These are phyloP conservation scores for Alloteropsis semialata DNA, from an alignment of 176 grass and related monocot species.

Conservation along the genomic window DNA sequence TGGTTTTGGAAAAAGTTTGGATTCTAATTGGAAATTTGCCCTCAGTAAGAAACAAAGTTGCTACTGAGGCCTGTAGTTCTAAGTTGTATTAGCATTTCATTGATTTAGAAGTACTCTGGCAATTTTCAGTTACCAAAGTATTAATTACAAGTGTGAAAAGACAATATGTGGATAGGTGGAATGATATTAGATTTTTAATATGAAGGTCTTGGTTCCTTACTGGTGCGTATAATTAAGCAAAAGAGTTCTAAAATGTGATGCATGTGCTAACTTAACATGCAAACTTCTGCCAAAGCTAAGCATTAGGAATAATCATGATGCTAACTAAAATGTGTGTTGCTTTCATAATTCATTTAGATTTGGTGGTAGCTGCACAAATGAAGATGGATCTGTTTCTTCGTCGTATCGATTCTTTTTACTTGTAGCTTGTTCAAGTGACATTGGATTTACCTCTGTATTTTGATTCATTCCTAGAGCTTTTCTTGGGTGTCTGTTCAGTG, in stretches of 20 bases:
- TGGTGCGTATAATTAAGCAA: not conserved
- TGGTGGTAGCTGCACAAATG: constrained; percentile 7
- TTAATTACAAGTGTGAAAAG: not conserved
- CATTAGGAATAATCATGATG: not conserved
- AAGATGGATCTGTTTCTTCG: not conserved
- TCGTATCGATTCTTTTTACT: not conserved
- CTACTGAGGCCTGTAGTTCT: not conserved
- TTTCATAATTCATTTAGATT: constrained; percentile 16
- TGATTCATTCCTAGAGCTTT: not conserved
- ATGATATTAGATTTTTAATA: not conserved
- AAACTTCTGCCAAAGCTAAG: not conserved
- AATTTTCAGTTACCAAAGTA: constrained; percentile 20
- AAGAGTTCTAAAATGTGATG: constrained; percentile 17
- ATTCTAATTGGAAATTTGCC: constrained; percentile 1
- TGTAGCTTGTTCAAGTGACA: not conserved
- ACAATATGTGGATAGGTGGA: not conserved
- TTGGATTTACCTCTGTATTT: constrained; percentile 1
- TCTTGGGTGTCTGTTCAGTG: not conserved
- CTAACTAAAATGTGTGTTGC: not conserved
- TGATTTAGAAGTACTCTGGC: not conserved
- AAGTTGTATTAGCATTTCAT: not conserved
- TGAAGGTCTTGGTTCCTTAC: not conserved
- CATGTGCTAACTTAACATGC: not conserved
- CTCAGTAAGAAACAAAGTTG: constrained; percentile 20
- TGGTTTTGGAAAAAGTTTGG: not conserved